A percentile compares a stretch with the other conserved stretches of the same genome.
Evolutionary conservation across 345 rosid genomes (phyloP).

Genomic region (Syzygium oleosum): DNA sequence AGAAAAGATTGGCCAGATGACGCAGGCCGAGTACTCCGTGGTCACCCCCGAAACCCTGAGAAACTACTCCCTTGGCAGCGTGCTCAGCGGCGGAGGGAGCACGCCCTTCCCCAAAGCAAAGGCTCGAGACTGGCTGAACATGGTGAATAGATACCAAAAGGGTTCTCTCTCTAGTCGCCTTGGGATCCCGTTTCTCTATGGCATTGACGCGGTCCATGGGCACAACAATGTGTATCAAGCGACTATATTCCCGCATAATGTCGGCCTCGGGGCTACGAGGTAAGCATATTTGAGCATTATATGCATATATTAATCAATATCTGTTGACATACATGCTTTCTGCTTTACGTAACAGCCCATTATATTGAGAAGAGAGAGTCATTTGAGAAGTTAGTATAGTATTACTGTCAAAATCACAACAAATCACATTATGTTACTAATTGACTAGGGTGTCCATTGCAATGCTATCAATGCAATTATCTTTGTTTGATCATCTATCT

Average conservation of each 20-base stretch:
- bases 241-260: slow-evolving; percentile 40
- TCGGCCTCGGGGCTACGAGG: slow-evolving; percentile 69
- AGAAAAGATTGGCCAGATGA: slow-evolving; percentile 42
- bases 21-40: slow-evolving; percentile 17
- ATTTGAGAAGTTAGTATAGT: neutral
- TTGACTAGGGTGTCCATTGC: neutral
- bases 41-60: slow-evolving; percentile 31
- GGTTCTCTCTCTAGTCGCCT: slow-evolving; percentile 57
- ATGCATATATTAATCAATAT: neutral
- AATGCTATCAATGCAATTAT: neutral
- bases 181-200: slow-evolving; percentile 73
- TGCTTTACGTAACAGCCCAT: neutral
- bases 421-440: neutral
- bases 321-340: neutral
- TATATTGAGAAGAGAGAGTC: neutral
- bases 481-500: neutral
- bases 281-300: slow-evolving; percentile 1
- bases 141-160: slow-evolving; percentile 38
- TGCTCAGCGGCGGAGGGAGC: slow-evolving; percentile 62
- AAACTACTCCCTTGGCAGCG: slow-evolving; percentile 65
- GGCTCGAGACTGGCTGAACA: slow-evolving; percentile 25
- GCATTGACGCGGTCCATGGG: slow-evolving; percentile 58
- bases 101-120: slow-evolving; percentile 31
- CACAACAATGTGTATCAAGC: slow-evolving; percentile 42
- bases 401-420: neutral